Percentiles rank a stretch among this genome's conserved stretches.
Conservation (phyloP, 2,329 filamentous ascomycete species). For the Neonectria magnoliae region DNA sequence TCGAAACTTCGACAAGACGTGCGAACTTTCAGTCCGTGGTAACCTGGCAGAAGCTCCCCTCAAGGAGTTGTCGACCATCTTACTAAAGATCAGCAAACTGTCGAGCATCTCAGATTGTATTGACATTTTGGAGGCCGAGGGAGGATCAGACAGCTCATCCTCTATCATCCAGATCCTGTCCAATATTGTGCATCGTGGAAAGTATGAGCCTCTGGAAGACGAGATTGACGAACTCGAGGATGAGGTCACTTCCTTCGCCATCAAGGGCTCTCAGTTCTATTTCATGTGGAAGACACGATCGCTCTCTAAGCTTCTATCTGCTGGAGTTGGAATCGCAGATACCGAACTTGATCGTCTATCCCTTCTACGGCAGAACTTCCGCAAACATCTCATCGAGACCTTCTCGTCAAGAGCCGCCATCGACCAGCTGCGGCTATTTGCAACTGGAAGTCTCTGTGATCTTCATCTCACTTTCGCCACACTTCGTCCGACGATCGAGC, state of each 20-base stretch:
- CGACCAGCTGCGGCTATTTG: constrained; percentile 80
- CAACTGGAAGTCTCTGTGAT: constrained; percentile 83
- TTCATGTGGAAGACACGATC: constrained; percentile 91
- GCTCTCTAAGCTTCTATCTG: constrained; percentile 64
- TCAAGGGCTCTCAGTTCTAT: constrained; percentile 84
- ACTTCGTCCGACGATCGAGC: constrained; percentile 66
- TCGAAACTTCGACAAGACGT: constrained; percentile 74
- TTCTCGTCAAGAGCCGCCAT: constrained; percentile 74
- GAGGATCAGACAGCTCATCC: constrained; percentile 58
- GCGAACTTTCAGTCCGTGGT: constrained; percentile 76
- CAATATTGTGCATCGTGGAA: constrained; percentile 77
- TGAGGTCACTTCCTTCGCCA: constrained; percentile 77
- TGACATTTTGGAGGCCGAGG: constrained; percentile 74
- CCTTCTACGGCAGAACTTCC: constrained; percentile 64
- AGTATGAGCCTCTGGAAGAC: constrained; percentile 73
- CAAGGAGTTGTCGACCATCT: constrained; percentile 75
- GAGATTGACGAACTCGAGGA: constrained; percentile 82
- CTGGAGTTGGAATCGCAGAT: constrained; percentile 65
- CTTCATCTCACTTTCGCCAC: constrained; percentile 82
- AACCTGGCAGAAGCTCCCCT: constrained; percentile 73
- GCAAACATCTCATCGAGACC: constrained; percentile 72
- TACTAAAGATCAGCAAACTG: constrained; percentile 83
- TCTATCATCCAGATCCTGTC: constrained; percentile 75
- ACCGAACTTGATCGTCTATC: constrained; percentile 70
- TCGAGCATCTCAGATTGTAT: constrained; percentile 82